phyloP scores from a whole-genome alignment of 495 filamentous ascomycete genomes.

The Talaromyces nanjingensis region DNA sequence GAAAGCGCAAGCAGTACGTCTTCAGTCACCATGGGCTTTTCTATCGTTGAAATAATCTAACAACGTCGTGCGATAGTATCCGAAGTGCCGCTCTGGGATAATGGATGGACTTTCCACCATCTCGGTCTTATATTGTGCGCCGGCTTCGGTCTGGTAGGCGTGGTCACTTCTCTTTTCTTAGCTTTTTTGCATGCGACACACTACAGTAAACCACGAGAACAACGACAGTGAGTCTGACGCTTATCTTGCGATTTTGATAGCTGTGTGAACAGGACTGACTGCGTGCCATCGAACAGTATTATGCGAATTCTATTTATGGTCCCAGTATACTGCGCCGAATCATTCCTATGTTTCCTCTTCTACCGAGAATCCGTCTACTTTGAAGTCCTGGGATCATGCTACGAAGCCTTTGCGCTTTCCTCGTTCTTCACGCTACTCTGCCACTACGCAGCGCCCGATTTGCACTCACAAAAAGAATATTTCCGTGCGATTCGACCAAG shows the following conservation, averaged over 20 bases:
- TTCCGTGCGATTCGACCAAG: constrained; percentile 54
- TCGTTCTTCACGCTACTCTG: constrained; percentile 68
- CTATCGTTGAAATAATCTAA: background rate
- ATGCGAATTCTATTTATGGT: constrained; percentile 76
- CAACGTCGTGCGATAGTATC: constrained; percentile 25
- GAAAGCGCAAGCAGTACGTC: constrained; percentile 37
- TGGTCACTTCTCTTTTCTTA: constrained; percentile 39
- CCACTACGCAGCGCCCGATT: constrained; percentile 59
- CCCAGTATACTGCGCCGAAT: constrained; percentile 59
- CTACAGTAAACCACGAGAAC: constrained; percentile 76
- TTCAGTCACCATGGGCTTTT: background rate
- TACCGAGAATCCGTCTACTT: constrained; percentile 68
- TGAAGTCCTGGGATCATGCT: constrained; percentile 61
- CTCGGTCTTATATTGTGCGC: constrained; percentile 42
- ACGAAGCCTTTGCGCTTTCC: constrained; percentile 74
- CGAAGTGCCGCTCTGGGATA: constrained; percentile 40
- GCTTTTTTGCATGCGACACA: constrained; percentile 74
- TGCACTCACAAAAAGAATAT: constrained; percentile 69
- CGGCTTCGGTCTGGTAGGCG: constrained; percentile 38
- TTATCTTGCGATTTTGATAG: background rate
- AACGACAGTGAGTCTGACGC: constrained; percentile 57
- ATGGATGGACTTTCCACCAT: constrained; percentile 41
- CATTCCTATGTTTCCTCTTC: constrained; percentile 58
- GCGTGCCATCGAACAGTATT: constrained; percentile 41
- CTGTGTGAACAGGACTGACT: constrained; percentile 11